Percentiles rank a stretch among this genome's conserved stretches.
Conservation (phyloP, 106 monocot species). For the Dendrobium officinale region DNA sequence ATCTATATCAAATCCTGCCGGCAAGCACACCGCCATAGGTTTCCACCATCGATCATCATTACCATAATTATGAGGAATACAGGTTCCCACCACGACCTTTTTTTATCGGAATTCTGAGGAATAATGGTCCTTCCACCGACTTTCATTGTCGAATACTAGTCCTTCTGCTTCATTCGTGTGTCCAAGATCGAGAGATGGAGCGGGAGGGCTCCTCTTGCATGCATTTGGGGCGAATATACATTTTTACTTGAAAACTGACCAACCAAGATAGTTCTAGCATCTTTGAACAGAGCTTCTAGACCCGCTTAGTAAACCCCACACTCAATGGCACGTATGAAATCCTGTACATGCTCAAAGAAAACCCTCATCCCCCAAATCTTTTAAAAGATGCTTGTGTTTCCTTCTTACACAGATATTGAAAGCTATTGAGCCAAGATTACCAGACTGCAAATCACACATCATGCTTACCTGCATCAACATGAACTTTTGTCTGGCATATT, state of each 20-base stretch:
- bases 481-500: constrained; percentile 63
- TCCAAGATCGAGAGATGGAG: too few relatives aligned
- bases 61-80: too few relatives aligned
- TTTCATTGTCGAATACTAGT: too few relatives aligned
- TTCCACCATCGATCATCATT: too few relatives aligned
- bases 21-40: too few relatives aligned
- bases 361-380: background rate
- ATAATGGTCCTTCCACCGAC: too few relatives aligned
- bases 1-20: too few relatives aligned
- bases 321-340: background rate
- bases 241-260: background rate
- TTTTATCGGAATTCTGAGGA: too few relatives aligned
- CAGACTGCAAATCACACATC: background rate
- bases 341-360: background rate
- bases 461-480: constrained; percentile 64
- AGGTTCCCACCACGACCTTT: too few relatives aligned
- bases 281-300: background rate
- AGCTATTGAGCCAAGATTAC: background rate
- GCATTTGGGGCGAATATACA: background rate
- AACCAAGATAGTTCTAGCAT: background rate
- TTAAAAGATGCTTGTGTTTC: background rate
- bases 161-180: too few relatives aligned
- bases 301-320: background rate
- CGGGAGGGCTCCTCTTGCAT: too few relatives aligned
- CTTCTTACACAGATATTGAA: background rate